Percentiles rank a stretch among this genome's conserved stretches.
Conservation (phyloP, 2,329 filamentous ascomycete genomes). For the Ceratocystis smalleyi region DNA sequence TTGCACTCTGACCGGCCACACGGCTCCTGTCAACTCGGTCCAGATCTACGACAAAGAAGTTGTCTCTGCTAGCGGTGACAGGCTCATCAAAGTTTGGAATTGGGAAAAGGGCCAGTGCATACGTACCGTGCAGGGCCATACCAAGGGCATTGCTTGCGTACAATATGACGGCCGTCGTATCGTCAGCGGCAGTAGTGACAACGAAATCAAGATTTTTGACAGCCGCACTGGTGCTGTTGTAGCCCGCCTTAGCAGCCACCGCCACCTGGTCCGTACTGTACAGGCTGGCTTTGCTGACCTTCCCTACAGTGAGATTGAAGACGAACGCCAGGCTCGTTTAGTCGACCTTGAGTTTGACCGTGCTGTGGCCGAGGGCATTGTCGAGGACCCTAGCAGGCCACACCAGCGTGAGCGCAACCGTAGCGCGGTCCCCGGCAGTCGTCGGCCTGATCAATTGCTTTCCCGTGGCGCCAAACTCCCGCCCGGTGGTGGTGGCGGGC, state of each 20-base stretch:
- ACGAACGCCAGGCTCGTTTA: conserved; percentile 54
- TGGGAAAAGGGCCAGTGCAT: conserved; percentile 62
- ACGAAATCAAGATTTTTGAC: conserved; percentile 91
- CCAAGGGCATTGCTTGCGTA: conserved; percentile 92
- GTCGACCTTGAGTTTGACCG: conserved; percentile 60
- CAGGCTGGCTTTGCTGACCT: conserved; percentile 89
- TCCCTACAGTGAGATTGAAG: conserved; percentile 60
- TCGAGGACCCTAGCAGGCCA: conserved; percentile 24
- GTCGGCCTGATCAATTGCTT: conserved; percentile 57
- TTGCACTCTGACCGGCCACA: conserved; percentile 66
- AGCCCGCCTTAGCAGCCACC: conserved; percentile 68
- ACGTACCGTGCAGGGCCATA: conserved; percentile 70
- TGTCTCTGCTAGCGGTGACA: conserved; percentile 87
- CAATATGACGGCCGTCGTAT: conserved; percentile 90
- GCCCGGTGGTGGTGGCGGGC: conserved; percentile 76
- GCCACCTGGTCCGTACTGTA: conserved; percentile 76
- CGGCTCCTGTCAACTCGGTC: conserved; percentile 88
- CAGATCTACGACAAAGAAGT: conserved; percentile 76
- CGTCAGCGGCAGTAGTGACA: conserved; percentile 90
- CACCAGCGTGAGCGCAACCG: conserved; percentile 26
- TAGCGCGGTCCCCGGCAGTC: conserved; percentile 53
- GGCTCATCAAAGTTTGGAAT: conserved; percentile 89
- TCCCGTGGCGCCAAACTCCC: conserved; percentile 76
- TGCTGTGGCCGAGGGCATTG: conserved; percentile 37
- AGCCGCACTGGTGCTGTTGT: conserved; percentile 73